Evolutionary conservation across 2,329 filamentous ascomycete genomes (phyloP), one percentile per base, ranked within the genome.

Genomic region (Cylindrodendrum hubeiense): DNA sequence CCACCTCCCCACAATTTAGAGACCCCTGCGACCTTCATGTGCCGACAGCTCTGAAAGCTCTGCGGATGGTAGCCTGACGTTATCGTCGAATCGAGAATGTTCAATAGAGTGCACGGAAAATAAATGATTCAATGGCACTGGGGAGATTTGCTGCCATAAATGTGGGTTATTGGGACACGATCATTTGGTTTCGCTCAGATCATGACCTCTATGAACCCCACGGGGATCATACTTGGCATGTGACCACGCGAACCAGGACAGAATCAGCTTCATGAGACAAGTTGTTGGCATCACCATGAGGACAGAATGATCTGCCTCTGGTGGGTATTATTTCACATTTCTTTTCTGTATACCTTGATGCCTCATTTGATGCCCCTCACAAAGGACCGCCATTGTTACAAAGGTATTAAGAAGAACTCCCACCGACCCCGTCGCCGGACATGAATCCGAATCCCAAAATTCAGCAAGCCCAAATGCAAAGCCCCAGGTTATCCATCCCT

Each of bases 401-500:
- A 74, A 74, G 67, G 64, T 68, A 70, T 70, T 51, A 65, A 60
- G 64, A 68, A 67, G 65, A 71, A 73, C 72, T 69, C 71, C 71
- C 66, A 66, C 68, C 66, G 70, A 75, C 64, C 73, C 72, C 68
- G 54, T 71, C 72, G 72, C 67, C 69, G 71, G 68, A 72, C 67
- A 67, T 69, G 68, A 58, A 67, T 68, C 68, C 64, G 68, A 74
- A 63, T 72, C 71, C 72, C 72, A 71, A 75, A 75, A 71, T 71
- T 57, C 68, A 74, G 62, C 67, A 74, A 74, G 61, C 71, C 71
- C 71, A 67, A 68, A 70, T 68, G 65, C 76, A 77, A 78, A 77
- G 76, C 59, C 67, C 66, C 69, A 71, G 71, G 63, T 69, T 70
- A 70, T 52, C 68, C 57, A 63, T 69, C 67, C 67, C 71, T 71